Evolutionary conservation across 2,329 filamentous ascomycete species (phyloP), one percentile per base, ranked within the genome.

Genomic region (Diaporthe citri): DNA sequence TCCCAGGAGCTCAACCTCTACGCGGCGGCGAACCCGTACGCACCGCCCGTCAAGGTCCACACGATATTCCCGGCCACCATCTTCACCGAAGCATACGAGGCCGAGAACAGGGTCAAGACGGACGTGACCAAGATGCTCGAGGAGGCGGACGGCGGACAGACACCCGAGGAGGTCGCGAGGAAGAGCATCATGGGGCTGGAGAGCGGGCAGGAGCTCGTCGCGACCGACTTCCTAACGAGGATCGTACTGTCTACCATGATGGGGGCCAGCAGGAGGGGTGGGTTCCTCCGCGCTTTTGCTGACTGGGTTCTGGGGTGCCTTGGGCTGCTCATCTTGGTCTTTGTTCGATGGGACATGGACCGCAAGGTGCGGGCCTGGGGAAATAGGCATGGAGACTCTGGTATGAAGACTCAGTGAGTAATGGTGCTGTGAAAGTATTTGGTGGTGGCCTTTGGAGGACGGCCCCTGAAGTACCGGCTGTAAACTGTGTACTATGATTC

Each of bases 11-110:
- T 81, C 78, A 81, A 84, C 39, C 79, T 85, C 28, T 85, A 85
- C 64, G 80, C 79, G 2, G 80, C 79, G 2, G 79, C 81, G 2
- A 71, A 81, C 36, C 82, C 82, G 0, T 56, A 60, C 6, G 69
- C 79, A 31, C 82, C 82, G 0, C 76, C 72, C 0, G 77, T 94
- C 60, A 87, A 89, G 74, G 87, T 94, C n/a, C 92, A 93, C 77
- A 88, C 89, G 51, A 85, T 94, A 13, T 91, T 91, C 77, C 93
- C 93, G 0, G 92, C 90, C 75, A 91, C 89, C 0, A 94, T 94
- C 72, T 84, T 88, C 17, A 88, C 87, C 1, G 89, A 91, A 0
- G 91, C 91, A 0, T 88, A 88, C 25, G 80, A 81, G 20, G 77
- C 79, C 28, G 84, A 85, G 78, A 83, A 85, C 73, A 36, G 66